These are phyloP conservation scores for Calamus simplicifolius DNA, from an alignment of 176 grass and related monocot genomes.

Conservation along the genomic window DNA sequence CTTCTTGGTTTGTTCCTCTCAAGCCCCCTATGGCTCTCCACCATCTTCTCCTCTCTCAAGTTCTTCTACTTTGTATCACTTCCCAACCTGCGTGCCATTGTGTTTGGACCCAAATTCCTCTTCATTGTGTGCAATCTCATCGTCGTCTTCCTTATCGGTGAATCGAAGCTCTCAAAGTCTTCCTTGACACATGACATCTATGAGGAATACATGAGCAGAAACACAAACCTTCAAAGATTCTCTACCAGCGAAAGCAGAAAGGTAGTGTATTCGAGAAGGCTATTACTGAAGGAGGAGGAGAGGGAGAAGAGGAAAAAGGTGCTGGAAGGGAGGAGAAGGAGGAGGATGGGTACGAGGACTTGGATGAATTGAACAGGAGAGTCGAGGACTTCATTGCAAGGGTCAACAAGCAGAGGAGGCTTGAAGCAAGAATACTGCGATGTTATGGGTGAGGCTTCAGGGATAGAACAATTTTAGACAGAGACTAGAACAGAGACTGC, in stretches of 20 bases:
- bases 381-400: slow-evolving; percentile 93
- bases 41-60: slow-evolving; percentile 25
- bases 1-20: slow-evolving; percentile 55
- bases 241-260: neutral
- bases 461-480: too few relatives aligned
- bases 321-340: neutral
- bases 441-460: slow-evolving; percentile 19
- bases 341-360: neutral
- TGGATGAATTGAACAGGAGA: slow-evolving; percentile 61
- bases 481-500: too few relatives aligned
- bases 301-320: slow-evolving; percentile 2
- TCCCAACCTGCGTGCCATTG: slow-evolving; percentile 31
- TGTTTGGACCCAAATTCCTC: slow-evolving; percentile 67
- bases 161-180: slow-evolving; percentile 49
- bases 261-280: slow-evolving; percentile 9
- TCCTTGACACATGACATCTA: slow-evolving; percentile 33
- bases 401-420: slow-evolving; percentile 75
- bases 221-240: neutral
- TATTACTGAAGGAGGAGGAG: slow-evolving; percentile 13
- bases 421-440: slow-evolving; percentile 61
- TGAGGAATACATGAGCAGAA: slow-evolving; percentile 42
- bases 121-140: slow-evolving; percentile 83
- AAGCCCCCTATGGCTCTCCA: slow-evolving; percentile 54
- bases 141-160: slow-evolving; percentile 61
- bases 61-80: slow-evolving; percentile 44